phyloP scores from a whole-genome alignment of 1,284 basidiomycete genomes.

The Cronartium quercuum region DNA sequence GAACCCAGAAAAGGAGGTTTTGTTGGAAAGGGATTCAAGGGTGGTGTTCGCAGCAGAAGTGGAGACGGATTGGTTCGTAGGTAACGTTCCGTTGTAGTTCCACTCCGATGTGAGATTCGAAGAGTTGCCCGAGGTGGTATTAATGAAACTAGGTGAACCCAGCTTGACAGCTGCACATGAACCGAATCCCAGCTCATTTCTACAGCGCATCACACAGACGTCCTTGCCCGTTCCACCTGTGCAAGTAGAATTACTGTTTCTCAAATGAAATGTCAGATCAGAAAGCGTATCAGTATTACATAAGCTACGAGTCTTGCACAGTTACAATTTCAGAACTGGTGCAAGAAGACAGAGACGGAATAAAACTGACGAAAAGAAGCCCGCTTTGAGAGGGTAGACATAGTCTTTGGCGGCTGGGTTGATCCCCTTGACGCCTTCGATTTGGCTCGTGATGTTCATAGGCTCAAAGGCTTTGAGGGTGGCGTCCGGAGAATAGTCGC shows the following conservation, averaged over 20 bases:
- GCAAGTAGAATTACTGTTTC: conserved; percentile 20
- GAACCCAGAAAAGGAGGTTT: too few relatives aligned
- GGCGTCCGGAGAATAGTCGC: conserved; percentile 30
- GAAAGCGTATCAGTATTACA: background rate
- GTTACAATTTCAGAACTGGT: background rate
- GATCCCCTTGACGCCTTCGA: conserved; percentile 31
- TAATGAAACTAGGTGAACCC: background rate
- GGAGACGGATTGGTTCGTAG: too few relatives aligned
- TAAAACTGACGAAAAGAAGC: conserved; percentile 20
- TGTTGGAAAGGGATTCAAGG: too few relatives aligned
- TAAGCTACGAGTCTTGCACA: background rate
- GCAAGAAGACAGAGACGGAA: background rate
- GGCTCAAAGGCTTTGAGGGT: conserved; percentile 16
- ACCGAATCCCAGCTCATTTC: conserved; percentile 34
- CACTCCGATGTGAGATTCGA: background rate
- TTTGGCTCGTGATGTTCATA: conserved; percentile 30
- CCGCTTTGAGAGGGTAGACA: conserved; percentile 28
- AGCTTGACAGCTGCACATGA: conserved; percentile 37
- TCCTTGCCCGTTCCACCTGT: conserved; percentile 18
- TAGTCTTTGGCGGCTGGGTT: conserved; percentile 30
- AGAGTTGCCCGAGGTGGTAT: background rate
- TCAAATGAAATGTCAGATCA: background rate
- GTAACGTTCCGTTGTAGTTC: background rate
- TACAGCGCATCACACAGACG: conserved; percentile 35
- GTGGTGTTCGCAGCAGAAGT: too few relatives aligned